A percentile compares a stretch with the other conserved stretches of the same genome.
Evolutionary conservation across 306 rosid species (phyloP).

Genomic region (Aeschynomene evenia): DNA sequence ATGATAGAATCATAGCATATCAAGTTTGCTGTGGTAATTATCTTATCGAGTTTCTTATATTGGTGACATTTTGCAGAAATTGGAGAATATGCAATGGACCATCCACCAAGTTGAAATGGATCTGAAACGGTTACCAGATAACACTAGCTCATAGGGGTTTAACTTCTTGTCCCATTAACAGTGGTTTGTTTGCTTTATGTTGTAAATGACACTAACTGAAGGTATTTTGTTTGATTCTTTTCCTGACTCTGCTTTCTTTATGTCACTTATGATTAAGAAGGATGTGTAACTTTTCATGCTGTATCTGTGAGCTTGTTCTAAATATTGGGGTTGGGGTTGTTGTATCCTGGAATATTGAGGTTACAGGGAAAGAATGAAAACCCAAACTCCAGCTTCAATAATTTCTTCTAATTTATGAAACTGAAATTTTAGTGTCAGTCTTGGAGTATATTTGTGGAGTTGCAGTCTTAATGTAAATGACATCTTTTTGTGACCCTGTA

Average conservation of each 20-base stretch:
- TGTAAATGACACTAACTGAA: constrained; percentile 10
- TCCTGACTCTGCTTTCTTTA: background rate
- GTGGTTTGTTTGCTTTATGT: background rate
- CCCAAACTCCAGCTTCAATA: background rate
- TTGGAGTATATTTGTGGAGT: no score
- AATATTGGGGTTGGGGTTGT: background rate
- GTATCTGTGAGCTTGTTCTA: background rate
- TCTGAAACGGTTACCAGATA: constrained; percentile 66
- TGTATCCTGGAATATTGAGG: background rate
- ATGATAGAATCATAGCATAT: background rate
- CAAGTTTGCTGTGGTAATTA: background rate
- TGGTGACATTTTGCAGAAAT: constrained; percentile 53
- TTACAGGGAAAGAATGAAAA: background rate
- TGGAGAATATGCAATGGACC: constrained; percentile 95
- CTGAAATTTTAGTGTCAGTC: background rate
- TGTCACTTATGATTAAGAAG: background rate
- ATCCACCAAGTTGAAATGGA: constrained; percentile 94
- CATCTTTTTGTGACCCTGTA: no score
- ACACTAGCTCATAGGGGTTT: constrained; percentile 38
- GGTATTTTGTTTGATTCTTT: background rate
- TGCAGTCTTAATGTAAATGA: no score
- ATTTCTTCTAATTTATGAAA: background rate
- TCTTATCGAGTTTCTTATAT: background rate
- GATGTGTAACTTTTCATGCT: background rate
- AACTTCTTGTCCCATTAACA: constrained; percentile 4